Base-by-base conservation (phyloP, 106 monocot species). In the Chionographis japonica region DNA sequence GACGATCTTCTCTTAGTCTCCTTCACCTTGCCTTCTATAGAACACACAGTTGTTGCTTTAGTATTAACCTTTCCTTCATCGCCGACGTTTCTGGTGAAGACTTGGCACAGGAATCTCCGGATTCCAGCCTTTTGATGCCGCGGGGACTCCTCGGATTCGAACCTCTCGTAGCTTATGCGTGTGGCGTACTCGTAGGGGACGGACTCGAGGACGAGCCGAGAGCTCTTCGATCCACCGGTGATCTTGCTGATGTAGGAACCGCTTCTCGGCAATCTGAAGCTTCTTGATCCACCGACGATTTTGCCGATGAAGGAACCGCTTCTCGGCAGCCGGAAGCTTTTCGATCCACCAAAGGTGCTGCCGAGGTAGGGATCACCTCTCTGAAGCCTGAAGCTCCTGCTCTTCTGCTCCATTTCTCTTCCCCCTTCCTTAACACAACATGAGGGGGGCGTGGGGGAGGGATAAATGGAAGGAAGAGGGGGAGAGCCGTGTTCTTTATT, bases 1-100 rank as follows among this genome's bases (percentile, higher is more conserved):
- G 71, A 62, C 56, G 72, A 72, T 53, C 56, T 60, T 20, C 55
- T 81, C 61, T 81, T 76, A 50, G 50, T 72, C 52, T 76, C 40
- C 37, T 37, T 59, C 50, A 27, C 42, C 42, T 10, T 46, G n/a
- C 54, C 54, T 51, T 27, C 27, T 27, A 2, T 27, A 16, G 46
- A 20, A 40, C 39, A 54, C 51, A 13, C 58, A 10, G 35, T 14
- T 40, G 8, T 14, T 17, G 16, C 52, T 37, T 35, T 16, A 12
- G 1, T 5, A 5, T 9, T 50, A 12, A 58, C 42, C 35, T 74
- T 59, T 3, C 8, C 17, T 36, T 58, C 61, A 46, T 4, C 37
- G 19, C 51, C 3, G 0, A 51, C 54, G 38, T 42, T 52, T 15
- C 18, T 12, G 0, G 60, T 41, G 49, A 69, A 69, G 13, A 36